Evolutionary conservation across 352 stramenopile genomes (phyloP).

Genomic region (Phytophthora meadii): DNA sequence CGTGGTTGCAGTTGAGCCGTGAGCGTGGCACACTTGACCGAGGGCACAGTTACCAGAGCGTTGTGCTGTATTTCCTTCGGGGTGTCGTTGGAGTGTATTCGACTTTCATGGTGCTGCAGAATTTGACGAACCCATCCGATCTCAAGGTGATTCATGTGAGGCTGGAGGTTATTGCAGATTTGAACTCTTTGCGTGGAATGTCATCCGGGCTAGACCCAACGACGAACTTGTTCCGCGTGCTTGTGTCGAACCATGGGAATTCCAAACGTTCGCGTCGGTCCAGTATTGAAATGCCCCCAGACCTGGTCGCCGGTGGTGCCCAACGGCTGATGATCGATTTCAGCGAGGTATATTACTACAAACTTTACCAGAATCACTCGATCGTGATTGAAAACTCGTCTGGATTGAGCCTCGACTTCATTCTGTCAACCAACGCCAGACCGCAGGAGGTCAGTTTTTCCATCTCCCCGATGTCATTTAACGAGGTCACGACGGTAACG

Average conservation of each 20-base stretch:
- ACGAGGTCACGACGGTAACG: constrained; percentile 80
- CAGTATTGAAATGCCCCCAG: constrained; percentile 59
- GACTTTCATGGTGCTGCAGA: constrained; percentile 88
- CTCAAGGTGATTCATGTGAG: constrained; percentile 89
- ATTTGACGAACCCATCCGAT: constrained; percentile 80
- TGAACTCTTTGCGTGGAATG: constrained; percentile 87
- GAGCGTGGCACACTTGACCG: constrained; percentile 81
- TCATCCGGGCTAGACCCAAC: constrained; percentile 68
- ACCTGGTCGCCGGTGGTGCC: constrained; percentile 20
- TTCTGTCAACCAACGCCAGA: constrained; percentile 82
- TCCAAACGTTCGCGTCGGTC: constrained; percentile 64
- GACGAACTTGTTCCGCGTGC: constrained; percentile 86
- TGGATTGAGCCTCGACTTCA: constrained; percentile 86
- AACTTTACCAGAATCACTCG: constrained; percentile 91
- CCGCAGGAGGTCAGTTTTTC: constrained; percentile 87
- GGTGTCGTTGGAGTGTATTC: constrained; percentile 86
- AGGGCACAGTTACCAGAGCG: constrained; percentile 80
- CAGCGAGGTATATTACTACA: constrained; percentile 90
- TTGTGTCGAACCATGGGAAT: constrained; percentile 79
- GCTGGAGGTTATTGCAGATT: constrained; percentile 86
- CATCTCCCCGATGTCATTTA: constrained; percentile 83
- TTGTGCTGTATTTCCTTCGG: constrained; percentile 85
- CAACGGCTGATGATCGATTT: constrained; percentile 78
- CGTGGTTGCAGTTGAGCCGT: constrained; percentile 84
- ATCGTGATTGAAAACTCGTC: constrained; percentile 91